Base-by-base conservation (phyloP, 805 yeast species). In the Nakazawaea holstii region DNA sequence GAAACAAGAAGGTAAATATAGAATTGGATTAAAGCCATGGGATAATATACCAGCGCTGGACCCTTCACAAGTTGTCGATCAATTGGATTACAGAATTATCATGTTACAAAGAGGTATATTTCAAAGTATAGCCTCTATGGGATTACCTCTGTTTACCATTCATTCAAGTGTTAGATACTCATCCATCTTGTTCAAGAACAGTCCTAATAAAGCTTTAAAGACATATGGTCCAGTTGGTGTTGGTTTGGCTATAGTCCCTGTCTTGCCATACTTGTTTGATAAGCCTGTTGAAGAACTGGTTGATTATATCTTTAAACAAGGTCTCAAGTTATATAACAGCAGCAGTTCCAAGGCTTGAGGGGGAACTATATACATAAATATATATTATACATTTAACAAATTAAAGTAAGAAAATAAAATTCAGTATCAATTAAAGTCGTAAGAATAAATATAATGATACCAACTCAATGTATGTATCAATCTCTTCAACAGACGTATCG, bases 121-220 rank as follows among this genome's bases (percentile, higher is more conserved):
- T 69, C 95, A 87, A 64, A 73, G 84, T 53, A 72, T 87, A 52
- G 95, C 95, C 2, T 80, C 88, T 39, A 87, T 87, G 94, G 92
- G 87, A 13, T 70, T 87, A 37, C 95, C 95, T 8, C 95, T 95
- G 2, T 80, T 86, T 63, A 87, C 95, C 5, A 87, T 87, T 56
- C 95, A 87, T 61, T 73, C 85, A 2, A 69, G 82, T 5, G 95
- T 87, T 36, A 73, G 83, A 54, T 85, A 86, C 59, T 79, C 89
- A 1, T 82, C 87, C 2, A 48, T 67, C 17, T 65, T 80, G 29
- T 79, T 87, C 61, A 81, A 81, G 61, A 79, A 81, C 59, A 62
- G 75, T 44, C 66, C 69, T 41, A 72, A 70, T 50, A 69, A 71
- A 47, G 49, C 66, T 1, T 45, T 87, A 49, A 77, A 76, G 56